Conservation (phyloP, 352 stramenopile genomes). For the Phytophthora hybrid region DNA sequence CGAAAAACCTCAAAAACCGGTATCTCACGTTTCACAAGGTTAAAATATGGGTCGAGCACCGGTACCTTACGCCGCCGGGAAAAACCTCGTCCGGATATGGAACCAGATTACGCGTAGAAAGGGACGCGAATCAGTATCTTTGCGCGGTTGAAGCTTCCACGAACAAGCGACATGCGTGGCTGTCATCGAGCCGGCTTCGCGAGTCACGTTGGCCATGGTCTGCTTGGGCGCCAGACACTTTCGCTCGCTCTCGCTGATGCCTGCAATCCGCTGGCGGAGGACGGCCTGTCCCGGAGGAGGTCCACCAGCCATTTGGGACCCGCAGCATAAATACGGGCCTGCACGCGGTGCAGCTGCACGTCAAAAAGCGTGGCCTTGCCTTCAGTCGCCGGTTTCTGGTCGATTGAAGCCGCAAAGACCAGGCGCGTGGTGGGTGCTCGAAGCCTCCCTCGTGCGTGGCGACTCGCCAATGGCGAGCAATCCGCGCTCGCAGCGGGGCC, state of each 20-base stretch:
- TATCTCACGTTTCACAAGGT: neutral
- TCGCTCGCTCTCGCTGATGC: neutral
- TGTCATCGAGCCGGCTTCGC: neutral
- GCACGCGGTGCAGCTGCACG: conserved; percentile 24
- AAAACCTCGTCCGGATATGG: neutral
- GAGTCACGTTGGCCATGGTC: neutral
- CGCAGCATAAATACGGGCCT: conserved; percentile 30
- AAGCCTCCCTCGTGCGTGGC: conserved; percentile 15
- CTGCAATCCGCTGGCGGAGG: neutral
- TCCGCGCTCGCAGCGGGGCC: neutral
- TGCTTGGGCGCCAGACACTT: neutral
- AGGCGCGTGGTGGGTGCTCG: conserved; percentile 8
- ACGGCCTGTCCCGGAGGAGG: neutral
- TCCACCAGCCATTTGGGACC: conserved; percentile 16
- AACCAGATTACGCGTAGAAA: neutral
- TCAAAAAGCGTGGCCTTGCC: conserved; percentile 13
- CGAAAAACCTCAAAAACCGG: neutral
- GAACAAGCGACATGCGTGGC: neutral
- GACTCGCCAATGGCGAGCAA: conserved; percentile 6
- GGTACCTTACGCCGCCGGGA: neutral
- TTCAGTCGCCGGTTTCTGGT: conserved; percentile 11
- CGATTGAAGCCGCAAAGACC: conserved; percentile 24
- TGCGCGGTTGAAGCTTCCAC: neutral
- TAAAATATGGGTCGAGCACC: neutral
- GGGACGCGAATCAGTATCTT: conserved; percentile 6